phyloP scores from a whole-genome alignment of 768 basidiomycete species.

The Collybiopsis luxurians region DNA sequence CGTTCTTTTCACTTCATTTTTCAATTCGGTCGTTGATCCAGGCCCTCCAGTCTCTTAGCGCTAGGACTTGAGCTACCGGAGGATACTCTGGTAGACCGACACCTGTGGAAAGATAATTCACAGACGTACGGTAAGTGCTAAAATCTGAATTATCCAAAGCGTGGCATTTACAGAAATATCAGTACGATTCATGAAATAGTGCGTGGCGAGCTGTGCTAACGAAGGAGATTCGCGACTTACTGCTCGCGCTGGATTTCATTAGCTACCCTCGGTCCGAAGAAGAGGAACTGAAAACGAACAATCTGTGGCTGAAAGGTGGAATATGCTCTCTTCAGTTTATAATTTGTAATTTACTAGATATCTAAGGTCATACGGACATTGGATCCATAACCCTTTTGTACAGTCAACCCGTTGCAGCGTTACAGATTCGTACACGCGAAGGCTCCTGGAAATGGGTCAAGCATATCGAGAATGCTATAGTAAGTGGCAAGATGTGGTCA shows the following conservation, averaged over 20 bases:
- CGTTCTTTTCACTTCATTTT: not conserved
- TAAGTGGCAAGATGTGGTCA: no score
- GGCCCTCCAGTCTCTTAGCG: slow-evolving; percentile 30
- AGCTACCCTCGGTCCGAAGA: slow-evolving; percentile 42
- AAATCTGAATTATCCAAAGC: not conserved
- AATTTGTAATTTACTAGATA: no score
- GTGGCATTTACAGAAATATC: no score
- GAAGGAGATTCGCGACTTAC: not conserved
- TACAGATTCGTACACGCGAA: slow-evolving; percentile 41
- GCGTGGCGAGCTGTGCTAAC: not conserved
- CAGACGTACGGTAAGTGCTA: slow-evolving; percentile 28
- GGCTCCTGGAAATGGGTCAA: slow-evolving; percentile 43
- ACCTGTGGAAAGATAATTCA: slow-evolving; percentile 26
- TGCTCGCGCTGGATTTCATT: no score
- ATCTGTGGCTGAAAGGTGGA: slow-evolving; percentile 47
- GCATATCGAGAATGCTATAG: slow-evolving; percentile 43
- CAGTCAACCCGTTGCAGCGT: slow-evolving; percentile 46
- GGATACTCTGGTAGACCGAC: slow-evolving; percentile 30
- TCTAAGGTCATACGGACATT: slow-evolving; percentile 29
- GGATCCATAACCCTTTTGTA: slow-evolving; percentile 44
- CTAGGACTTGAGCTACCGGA: slow-evolving; percentile 39
- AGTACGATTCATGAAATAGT: slow-evolving; percentile 9
- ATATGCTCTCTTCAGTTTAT: no score
- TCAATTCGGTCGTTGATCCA: no score
- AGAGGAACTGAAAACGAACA: slow-evolving; percentile 39